Evolutionary conservation across 805 yeast genomes (phyloP), one percentile per base, ranked within the genome.

Genomic region (Wickerhamomyces ciferrii): DNA sequence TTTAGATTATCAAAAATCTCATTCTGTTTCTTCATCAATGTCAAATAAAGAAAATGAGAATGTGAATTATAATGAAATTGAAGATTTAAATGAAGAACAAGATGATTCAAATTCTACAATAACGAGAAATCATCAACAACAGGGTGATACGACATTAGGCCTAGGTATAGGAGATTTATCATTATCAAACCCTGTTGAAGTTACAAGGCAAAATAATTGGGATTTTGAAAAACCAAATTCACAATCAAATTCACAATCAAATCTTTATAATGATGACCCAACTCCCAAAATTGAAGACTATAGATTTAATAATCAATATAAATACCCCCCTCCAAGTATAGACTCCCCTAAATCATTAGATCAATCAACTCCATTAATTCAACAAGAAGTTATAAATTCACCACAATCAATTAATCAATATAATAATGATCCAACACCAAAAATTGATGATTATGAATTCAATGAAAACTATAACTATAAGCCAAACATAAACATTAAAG

Each of bases 111-210:
- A 35, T 17, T 9, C 14, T 35, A 19, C 38, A 19, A 10, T 19
- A 35, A 35, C 31, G 23, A 19, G 18, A n/a, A 15, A 35, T 19
- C 21, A 35, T 6, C 5, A n/a, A n/a, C n/a, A n/a, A n/a, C 38
- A 35, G 7, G 13, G 14, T 14, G 4, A 27, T 27, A n/a, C 6
- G 4, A 39, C 32, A 3, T 8, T 43, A 5, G 59, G 59, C 0
- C 40, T 55, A 11, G 59, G 56, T 1, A 51, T 55, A 19, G 48
- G 46, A 9, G 46, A 45, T 15, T 23, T 55, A 14, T 39, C 56
- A 1, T 19, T 52, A 18, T 17, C 35, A 5, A 48, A 48, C 17
- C 39, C 25, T 5, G n/a, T 17, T 20, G 18, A 37, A 37, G 14
- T 37, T 2, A n/a, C 20, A n/a, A 23, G 23, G 14, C 4, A 13